These are phyloP conservation scores for Plenodomus lindquistii DNA, from an alignment of 2,329 filamentous ascomycete species.

Conservation along the genomic window DNA sequence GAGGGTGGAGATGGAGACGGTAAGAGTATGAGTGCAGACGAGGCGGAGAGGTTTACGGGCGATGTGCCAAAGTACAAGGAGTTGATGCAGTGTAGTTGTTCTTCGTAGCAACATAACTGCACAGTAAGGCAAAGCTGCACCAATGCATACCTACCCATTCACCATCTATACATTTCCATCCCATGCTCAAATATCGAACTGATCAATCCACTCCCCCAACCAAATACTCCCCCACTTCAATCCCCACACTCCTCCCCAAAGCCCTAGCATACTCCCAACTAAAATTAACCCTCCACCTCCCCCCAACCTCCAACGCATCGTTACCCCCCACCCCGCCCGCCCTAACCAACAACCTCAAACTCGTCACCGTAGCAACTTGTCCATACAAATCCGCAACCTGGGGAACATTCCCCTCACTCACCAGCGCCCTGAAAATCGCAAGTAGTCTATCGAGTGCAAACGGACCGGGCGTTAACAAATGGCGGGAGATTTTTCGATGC, in stretches of 20 bases:
- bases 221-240: constrained; percentile 74
- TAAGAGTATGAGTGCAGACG: constrained; percentile 43
- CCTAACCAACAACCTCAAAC: constrained; percentile 66
- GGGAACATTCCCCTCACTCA: constrained; percentile 51
- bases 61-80: constrained; percentile 79
- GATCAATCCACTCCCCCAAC: constrained; percentile 40
- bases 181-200: too few relatives aligned
- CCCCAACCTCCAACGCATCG: constrained; percentile 70
- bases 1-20: constrained; percentile 50
- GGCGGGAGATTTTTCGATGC: constrained; percentile 74
- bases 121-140: too few relatives aligned
- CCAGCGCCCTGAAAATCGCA: constrained; percentile 72
- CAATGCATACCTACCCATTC: too few relatives aligned
- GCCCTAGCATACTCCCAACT: constrained; percentile 75
- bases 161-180: too few relatives aligned
- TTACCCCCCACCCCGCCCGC: constrained; percentile 60
- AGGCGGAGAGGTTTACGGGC: constrained; percentile 81
- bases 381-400: constrained; percentile 55
- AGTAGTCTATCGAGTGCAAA: constrained; percentile 79
- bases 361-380: constrained; percentile 71
- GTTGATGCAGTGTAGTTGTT: constrained; percentile 94
- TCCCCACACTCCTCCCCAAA: constrained; percentile 71
- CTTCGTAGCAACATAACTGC: too few relatives aligned
- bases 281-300: constrained; percentile 77
- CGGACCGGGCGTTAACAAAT: constrained; percentile 74